Percentiles rank a stretch among this genome's conserved stretches.
phyloP scores from a whole-genome alignment of 192 early-diverging fungal species.

The Oehlia diaphana region DNA sequence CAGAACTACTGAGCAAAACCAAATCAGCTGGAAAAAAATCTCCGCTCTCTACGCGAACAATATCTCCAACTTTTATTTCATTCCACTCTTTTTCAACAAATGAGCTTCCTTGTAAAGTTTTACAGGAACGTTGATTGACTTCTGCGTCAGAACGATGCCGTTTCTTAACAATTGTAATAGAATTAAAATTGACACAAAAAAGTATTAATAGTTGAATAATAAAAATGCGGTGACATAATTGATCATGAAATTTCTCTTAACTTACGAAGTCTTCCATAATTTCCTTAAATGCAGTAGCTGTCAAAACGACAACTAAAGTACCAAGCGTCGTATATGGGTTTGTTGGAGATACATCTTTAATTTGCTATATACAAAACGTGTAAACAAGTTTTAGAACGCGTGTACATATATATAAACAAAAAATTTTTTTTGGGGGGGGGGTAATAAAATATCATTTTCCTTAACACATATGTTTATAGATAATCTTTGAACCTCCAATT shows the following conservation, averaged over 20 bases:
- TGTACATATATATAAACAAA: no score
- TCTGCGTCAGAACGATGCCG: slow-evolving; percentile 74
- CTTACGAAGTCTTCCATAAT: slow-evolving; percentile 83
- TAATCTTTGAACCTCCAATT: no score
- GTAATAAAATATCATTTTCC: no score
- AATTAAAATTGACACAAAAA: not conserved
- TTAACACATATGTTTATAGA: not conserved
- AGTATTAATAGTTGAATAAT: no score
- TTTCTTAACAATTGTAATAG: slow-evolving; percentile 42
- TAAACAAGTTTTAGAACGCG: not conserved
- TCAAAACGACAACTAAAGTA: slow-evolving; percentile 78
- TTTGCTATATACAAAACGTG: slow-evolving; percentile 68
- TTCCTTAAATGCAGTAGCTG: slow-evolving; percentile 92
- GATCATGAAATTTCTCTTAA: not conserved
- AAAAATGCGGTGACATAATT: not conserved
- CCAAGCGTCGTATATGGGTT: slow-evolving; percentile 87
- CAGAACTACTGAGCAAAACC: slow-evolving; percentile 84
- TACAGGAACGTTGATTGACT: slow-evolving; percentile 65
- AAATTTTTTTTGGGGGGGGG: no score
- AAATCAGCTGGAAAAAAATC: slow-evolving; percentile 93
- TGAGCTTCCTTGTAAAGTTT: slow-evolving; percentile 55
- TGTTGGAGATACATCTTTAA: slow-evolving; percentile 90
- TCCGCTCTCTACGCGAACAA: slow-evolving; percentile 84
- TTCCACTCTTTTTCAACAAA: slow-evolving; percentile 84
- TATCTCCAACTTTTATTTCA: slow-evolving; percentile 87